Conservation (phyloP, 2,329 filamentous ascomycete species). For the Fusarium verrucosum region DNA sequence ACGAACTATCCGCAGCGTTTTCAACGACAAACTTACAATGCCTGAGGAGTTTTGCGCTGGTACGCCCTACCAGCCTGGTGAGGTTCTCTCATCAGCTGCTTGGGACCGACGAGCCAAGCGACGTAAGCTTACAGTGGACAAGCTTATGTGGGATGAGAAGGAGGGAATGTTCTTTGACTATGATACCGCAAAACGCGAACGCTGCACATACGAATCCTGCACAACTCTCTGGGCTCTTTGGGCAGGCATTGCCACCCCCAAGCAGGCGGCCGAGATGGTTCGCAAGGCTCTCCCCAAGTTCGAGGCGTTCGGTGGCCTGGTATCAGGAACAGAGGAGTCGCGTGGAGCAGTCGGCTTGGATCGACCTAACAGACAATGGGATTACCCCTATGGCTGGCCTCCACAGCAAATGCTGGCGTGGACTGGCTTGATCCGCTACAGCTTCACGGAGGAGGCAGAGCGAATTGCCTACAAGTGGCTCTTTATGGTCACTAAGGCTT, state of each 20-base stretch:
- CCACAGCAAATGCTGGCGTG: conserved; percentile 98
- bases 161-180: conserved; percentile 99
- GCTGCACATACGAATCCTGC: conserved; percentile 85
- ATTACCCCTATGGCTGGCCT: conserved; percentile 98
- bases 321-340: conserved; percentile 89
- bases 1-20: conserved; percentile 82
- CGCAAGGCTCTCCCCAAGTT: conserved; percentile 84
- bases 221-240: conserved; percentile 99
- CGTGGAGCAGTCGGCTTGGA: conserved; percentile 81
- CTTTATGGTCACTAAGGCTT: conserved; percentile 98
- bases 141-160: conserved; percentile 91
- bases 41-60: conserved; percentile 82
- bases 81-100: conserved; percentile 81
- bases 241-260: conserved; percentile 87
- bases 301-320: conserved; percentile 85
- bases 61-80: conserved; percentile 68
- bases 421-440: conserved; percentile 91
- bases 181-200: conserved; percentile 82
- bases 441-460: conserved; percentile 89
- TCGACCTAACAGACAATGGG: conserved; percentile 96
- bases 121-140: conserved; percentile 87
- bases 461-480: conserved; percentile 94
- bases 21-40: conserved; percentile 83
- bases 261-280: conserved; percentile 86
- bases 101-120: conserved; percentile 92